These are phyloP conservation scores for Picea glauca DNA, from an alignment of 75 land plant species.

Conservation along the genomic window DNA sequence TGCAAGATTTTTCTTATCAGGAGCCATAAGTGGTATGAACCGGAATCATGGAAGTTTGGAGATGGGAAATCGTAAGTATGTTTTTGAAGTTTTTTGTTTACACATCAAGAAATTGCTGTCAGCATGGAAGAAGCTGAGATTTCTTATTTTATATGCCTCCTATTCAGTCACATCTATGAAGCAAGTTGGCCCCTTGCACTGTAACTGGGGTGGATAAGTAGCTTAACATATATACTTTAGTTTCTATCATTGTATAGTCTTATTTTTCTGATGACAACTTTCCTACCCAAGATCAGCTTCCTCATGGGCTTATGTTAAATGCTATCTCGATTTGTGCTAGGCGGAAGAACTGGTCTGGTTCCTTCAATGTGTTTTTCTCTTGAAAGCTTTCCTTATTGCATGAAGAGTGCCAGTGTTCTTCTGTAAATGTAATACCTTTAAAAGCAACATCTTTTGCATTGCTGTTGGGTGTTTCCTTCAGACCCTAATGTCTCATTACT, in stretches of 20 bases:
- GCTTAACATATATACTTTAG: too few species aligned
- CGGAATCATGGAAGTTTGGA: constrained; percentile 99
- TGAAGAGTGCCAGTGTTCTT: too few species aligned
- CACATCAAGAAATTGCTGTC: background rate
- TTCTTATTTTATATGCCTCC: background rate
- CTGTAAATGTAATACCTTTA: background rate
- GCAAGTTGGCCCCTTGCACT: background rate
- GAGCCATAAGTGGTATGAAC: constrained; percentile 93
- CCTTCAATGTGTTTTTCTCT: too few species aligned
- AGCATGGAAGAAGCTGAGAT: background rate
- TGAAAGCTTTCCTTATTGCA: too few species aligned
- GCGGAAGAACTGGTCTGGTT: too few species aligned
- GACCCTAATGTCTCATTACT: background rate
- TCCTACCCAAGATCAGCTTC: too few species aligned
- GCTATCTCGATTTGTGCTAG: too few species aligned
- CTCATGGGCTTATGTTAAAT: too few species aligned
- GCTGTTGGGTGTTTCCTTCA: background rate
- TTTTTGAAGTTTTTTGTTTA: background rate
- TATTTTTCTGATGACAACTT: too few species aligned
- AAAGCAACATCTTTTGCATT: background rate
- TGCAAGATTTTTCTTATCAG: constrained; percentile 32
- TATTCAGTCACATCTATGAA: background rate
- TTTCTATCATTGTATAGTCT: too few species aligned
- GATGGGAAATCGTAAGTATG: constrained; percentile 83
- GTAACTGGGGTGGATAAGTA: background rate